These are phyloP conservation scores for Trametes polyzona DNA, from an alignment of 1,284 basidiomycete species.

Conservation along the genomic window DNA sequence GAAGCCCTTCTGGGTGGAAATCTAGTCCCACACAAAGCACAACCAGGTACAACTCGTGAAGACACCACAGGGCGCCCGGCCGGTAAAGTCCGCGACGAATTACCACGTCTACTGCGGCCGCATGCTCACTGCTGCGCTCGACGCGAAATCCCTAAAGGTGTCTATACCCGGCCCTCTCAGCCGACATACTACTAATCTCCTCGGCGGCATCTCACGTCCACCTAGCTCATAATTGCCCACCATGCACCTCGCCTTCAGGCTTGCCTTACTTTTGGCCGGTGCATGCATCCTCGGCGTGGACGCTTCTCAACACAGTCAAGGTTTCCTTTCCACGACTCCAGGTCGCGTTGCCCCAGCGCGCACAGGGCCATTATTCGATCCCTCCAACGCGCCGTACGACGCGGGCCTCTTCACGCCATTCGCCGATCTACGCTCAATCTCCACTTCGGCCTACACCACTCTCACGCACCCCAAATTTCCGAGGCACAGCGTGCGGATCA, in stretches of 20 bases:
- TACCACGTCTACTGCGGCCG: background rate
- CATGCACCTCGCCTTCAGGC: background rate
- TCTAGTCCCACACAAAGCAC: no score
- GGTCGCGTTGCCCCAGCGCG: background rate
- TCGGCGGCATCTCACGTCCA: background rate
- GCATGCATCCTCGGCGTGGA: background rate
- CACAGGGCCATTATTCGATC: background rate
- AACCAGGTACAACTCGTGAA: background rate
- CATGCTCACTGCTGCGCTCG: background rate
- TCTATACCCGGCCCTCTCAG: background rate
- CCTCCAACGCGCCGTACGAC: slow-evolving; percentile 12
- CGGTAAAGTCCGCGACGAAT: background rate
- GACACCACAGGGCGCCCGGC: background rate
- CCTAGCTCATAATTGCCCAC: background rate
- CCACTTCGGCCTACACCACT: slow-evolving; percentile 45
- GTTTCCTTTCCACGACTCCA: background rate
- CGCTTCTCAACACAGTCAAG: background rate
- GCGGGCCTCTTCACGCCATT: slow-evolving; percentile 12
- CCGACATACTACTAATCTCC: background rate
- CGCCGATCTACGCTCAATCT: slow-evolving; percentile 43
- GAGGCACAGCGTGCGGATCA: slow-evolving; percentile 54
- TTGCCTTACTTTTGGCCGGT: background rate
- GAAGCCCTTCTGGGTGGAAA: no score
- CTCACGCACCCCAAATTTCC: slow-evolving; percentile 58
- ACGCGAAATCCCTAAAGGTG: no score